phyloP scores from a whole-genome alignment of 352 stramenopile genomes.

The Saprolegnia diclina region DNA sequence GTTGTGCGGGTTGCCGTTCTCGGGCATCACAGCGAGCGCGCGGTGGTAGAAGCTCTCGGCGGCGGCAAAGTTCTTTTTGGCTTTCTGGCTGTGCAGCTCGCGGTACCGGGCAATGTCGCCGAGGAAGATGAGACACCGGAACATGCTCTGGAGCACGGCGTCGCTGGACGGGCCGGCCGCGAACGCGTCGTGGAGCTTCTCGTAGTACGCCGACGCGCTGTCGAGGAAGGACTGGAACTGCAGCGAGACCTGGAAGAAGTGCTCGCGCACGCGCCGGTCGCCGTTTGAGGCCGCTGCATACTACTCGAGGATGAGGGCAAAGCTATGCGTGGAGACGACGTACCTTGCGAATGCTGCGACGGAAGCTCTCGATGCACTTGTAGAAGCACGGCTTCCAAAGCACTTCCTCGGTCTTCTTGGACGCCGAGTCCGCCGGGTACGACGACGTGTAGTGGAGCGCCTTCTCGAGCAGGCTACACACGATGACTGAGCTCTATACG shows the following conservation, averaged over 20 bases:
- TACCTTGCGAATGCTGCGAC: slow-evolving; percentile 73
- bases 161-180: slow-evolving; percentile 31
- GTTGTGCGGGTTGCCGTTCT: slow-evolving; percentile 84
- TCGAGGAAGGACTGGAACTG: slow-evolving; percentile 74
- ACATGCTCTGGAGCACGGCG: slow-evolving; percentile 47
- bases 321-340: slow-evolving; percentile 24
- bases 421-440: slow-evolving; percentile 48
- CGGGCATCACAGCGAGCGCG: slow-evolving; percentile 55
- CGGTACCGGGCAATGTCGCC: slow-evolving; percentile 75
- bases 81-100: slow-evolving; percentile 75
- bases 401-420: slow-evolving; percentile 69
- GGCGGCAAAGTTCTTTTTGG: slow-evolving; percentile 76
- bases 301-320: slow-evolving; percentile 15
- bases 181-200: slow-evolving; percentile 51
- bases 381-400: slow-evolving; percentile 91
- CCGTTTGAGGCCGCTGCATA: slow-evolving; percentile 61
- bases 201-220: slow-evolving; percentile 63
- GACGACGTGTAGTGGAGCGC: slow-evolving; percentile 40
- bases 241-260: slow-evolving; percentile 64
- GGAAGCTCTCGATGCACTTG: slow-evolving; percentile 87
- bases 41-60: slow-evolving; percentile 69
- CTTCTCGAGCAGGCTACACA: slow-evolving; percentile 44
- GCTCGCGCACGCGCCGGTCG: slow-evolving; percentile 64
- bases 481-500: not conserved
- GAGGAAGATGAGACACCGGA: slow-evolving; percentile 79